Evolutionary conservation across 2,329 filamentous ascomycete species (phyloP), one percentile per base, ranked within the genome.

Genomic region (Talaromyces sp.): DNA sequence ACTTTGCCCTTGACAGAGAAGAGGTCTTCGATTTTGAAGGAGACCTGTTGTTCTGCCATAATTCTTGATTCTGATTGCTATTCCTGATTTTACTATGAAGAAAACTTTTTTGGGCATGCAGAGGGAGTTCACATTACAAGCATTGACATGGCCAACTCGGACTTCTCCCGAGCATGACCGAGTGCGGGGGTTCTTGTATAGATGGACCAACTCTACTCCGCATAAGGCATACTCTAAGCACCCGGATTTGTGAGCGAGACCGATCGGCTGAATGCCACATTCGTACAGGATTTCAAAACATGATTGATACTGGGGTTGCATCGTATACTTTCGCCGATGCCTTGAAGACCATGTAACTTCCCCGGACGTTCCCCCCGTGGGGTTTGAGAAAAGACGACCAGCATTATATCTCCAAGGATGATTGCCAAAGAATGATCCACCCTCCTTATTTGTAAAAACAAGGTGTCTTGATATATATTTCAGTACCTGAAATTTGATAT

Each of bases 1-100:
- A 70, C 50, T 56, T 61, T 61, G 39, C 44, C 39, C 39, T 61
- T 61, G 28, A 61, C 60, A 11, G 60, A 57, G 28, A 61, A 61
- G 39, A 61, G 60, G 5, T 61, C 60, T 33, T 61, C 60, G 31
- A 61, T 25, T 44, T 61, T 61, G 50, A 61, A 61, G 14, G 60
- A 61, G 37, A 61, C 60, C 5, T 57, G 50, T 37, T 61, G 60
- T 33, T 61, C 37, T n/a, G 60, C 60, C 60, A 61, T 61, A 4
- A 31, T 54, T 42, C 3, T 25, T 25, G 11, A 16, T n/a, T 56
- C 8, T 23, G 3, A 9, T 37, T 8, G 31, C 18, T 54, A 21
- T 2, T 21, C 21, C 6, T 39, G 1, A 37, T 39, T 11, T 37
- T 16, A 9, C 28, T 55, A 55, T 21, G 23, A 48, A 28, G 21